These are phyloP conservation scores for Claviceps fusiformis DNA, from an alignment of 2,329 filamentous ascomycete species.

Conservation along the genomic window DNA sequence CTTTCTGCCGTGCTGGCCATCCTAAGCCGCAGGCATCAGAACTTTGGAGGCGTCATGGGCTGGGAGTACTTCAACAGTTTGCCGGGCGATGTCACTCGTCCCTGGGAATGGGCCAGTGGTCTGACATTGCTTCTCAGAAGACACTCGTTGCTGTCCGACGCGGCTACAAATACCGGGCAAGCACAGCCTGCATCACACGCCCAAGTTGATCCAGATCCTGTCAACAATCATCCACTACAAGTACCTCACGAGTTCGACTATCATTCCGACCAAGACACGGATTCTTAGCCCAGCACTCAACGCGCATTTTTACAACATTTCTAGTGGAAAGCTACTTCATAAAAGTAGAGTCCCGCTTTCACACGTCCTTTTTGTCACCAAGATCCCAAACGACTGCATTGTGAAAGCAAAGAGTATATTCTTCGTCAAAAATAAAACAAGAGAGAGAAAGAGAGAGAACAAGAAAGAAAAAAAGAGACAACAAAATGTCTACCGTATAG, in stretches of 20 bases:
- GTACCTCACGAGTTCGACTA: conserved; percentile 14
- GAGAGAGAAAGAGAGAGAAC: too few relatives aligned
- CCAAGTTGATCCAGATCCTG: conserved; percentile 13
- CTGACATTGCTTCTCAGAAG: conserved; percentile 39
- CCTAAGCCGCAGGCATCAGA: conserved; percentile 38
- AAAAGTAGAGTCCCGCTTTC: not conserved
- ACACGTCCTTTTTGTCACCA: not conserved
- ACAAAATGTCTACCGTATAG: conserved; percentile 9
- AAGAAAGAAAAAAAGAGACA: not conserved
- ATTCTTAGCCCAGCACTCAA: not conserved
- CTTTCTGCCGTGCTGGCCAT: conserved; percentile 28
- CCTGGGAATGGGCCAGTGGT: conserved; percentile 66
- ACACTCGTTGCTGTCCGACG: conserved; percentile 11
- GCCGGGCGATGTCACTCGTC: conserved; percentile 46
- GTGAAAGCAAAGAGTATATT: conserved; percentile 5
- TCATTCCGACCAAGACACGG: conserved; percentile 9
- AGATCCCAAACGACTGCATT: not conserved
- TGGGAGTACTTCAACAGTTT: conserved; percentile 90
- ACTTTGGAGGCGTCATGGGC: conserved; percentile 80
- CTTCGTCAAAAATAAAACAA: conserved; percentile 4
- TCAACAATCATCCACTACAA: conserved; percentile 3
- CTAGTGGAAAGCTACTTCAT: not conserved
- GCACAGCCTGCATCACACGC: not conserved
- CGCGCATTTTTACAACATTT: not conserved
- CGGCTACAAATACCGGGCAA: not conserved